Base-by-base conservation (phyloP, 768 basidiomycete genomes). In the Collybiopsis confluens region DNA sequence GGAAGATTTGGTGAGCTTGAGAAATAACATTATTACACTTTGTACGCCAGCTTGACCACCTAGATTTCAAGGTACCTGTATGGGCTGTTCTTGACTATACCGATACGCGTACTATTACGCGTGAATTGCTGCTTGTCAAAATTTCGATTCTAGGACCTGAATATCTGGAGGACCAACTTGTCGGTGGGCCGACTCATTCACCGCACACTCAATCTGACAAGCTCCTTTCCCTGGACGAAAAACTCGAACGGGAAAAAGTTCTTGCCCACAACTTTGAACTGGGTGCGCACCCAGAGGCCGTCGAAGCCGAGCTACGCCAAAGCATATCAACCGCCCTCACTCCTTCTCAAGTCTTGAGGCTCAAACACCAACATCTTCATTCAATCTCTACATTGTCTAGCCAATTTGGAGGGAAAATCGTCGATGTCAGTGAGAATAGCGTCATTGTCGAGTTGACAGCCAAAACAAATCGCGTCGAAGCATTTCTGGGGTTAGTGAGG, bases 61-160 rank as follows among this genome's bases (percentile, higher is more conserved):
- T 43, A 45, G 2, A 18, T 27, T 27, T 55, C 38, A 47, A 97
- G 96, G 95, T 99, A 24, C 97, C 96, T 46, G 97, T 99, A 3
- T 99, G 97, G 97, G 97, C 96, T 26, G 97, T 99, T 28, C 78
- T 99, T 56, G 95, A 99, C 71, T 99, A 98, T 69, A 98, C 96
- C 18, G 81, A 95, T 57, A 98, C 94, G 21, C 83, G 80, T 54
- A 85, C 87, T 26, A 96, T 99, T 67, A 81, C 88, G 59, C 90
- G 97, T 61, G 97, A 99, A 70, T 80, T 98, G 13, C 80, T 98
- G 28, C 87, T 99, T 59, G 91, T 88, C 65, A 99, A 99, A 67
- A 85, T 99, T 2, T 98, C 97, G 55, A 96, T 95, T 64, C 86
- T 99, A 33, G 97, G 97, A 2, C 92, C 95, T 9, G 96, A 99